These are phyloP conservation scores for Yamadazyma friedrichii DNA, from an alignment of 1,139 yeast genomes.

Conservation along the genomic window DNA sequence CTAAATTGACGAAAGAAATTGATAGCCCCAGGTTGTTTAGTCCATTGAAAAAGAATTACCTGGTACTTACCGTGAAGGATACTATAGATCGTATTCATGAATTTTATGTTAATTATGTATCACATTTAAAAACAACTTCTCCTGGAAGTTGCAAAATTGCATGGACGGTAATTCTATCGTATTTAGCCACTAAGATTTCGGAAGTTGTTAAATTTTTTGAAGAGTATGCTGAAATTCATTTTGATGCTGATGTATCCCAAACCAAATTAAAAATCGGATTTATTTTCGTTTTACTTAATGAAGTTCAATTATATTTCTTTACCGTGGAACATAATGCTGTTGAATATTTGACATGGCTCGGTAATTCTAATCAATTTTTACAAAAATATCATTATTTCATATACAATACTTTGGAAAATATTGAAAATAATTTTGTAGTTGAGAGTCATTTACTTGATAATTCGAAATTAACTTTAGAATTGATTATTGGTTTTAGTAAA, in stretches of 20 bases:
- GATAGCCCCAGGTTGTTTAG: no score
- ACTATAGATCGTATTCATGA: not conserved
- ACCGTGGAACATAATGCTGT: not conserved
- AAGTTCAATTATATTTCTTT: slow-evolving; percentile 4
- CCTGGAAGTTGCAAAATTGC: not conserved
- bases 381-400: not conserved
- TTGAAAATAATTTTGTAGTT: slow-evolving; percentile 3
- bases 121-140: not conserved
- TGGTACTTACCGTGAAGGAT: no score
- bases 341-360: not conserved
- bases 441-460: slow-evolving; percentile 8
- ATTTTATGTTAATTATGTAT: not conserved
- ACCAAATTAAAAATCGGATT: slow-evolving; percentile 1
- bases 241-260: not conserved
- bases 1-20: no score
- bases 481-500: slow-evolving; percentile 2
- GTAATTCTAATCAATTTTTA: not conserved
- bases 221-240: not conserved
- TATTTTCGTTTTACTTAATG: slow-evolving; percentile 1
- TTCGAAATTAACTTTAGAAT: slow-evolving; percentile 2
- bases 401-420: not conserved
- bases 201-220: not conserved
- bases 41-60: no score
- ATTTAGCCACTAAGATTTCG: not conserved
- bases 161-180: not conserved